Base-by-base conservation (phyloP, 805 yeast species). In the Teunomyces barrocoloradensis region DNA sequence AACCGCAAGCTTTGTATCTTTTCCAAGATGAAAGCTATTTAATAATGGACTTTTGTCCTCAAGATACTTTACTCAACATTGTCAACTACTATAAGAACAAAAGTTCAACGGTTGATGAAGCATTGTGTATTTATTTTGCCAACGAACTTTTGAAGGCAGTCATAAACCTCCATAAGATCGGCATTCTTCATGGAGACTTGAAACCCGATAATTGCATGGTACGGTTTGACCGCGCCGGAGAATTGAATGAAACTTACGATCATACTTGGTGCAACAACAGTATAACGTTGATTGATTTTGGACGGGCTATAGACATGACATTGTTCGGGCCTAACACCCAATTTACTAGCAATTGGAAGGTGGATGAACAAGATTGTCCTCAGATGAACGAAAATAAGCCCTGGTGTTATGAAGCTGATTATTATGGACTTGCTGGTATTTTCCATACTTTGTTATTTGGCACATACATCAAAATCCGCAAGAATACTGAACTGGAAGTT, bases 191-290 rank as follows among this genome's bases (percentile, higher is more conserved):
- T 66, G 95, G 96, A 1, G 96, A 90, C 61, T 64, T 90, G 45
- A 87, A 86, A 59, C 85, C 96, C 0, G 96, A 87, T 52, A 90
- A 89, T 60, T 87, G 94, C 53, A 86, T 90, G 95, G 59, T 89
- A 0, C 65, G 86, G 34, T 72, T 86, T 35, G 56, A 53, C 4
- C 17, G 37, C 6, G 28, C 47, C 4, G 51, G 50, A n/a, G 46
- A 46, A 6, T 43, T 50, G 44, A 27, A 47, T 29, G 64, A 53
- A 29, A 43, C 40, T 13, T 76, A 73, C 47, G 55, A 59, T 30
- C 50, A 65, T 34, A 79, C 76, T 2, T 81, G 87, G 87, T 45
- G 56, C 17, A 51, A 63, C 2, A 77, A 79, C 47, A 86, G 88
- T 0, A 63, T 87, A 12, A 75, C 77, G 32, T 60, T 90, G 38